Conservation (phyloP, 441 rosid species). For the Omphalea diandra region DNA sequence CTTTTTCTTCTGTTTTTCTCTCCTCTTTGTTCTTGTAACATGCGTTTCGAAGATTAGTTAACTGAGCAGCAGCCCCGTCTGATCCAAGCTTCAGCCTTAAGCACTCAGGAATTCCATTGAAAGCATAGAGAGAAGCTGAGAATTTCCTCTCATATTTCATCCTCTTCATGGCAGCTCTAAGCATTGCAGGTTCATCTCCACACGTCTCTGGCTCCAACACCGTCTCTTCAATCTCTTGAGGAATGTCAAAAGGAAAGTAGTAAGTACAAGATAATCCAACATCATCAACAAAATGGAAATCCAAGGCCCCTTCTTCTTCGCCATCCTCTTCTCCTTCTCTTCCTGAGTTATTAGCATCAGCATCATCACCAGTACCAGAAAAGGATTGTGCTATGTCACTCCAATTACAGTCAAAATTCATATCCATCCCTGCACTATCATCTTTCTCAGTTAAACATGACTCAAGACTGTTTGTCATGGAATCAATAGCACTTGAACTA, state of each 20-base stretch:
- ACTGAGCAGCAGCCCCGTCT: constrained; percentile 33
- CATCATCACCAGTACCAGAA: constrained; percentile 20
- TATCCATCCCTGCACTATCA: constrained; percentile 20
- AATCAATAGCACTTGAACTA: constrained; percentile 18
- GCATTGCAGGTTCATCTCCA: constrained; percentile 44
- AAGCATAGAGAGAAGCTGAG: constrained; percentile 68
- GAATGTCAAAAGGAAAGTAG: constrained; percentile 62
- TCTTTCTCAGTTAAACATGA: constrained; percentile 43
- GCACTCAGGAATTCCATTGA: constrained; percentile 63
- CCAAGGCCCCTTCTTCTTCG: constrained; percentile 27
- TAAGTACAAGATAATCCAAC: constrained; percentile 29
- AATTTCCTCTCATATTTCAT: constrained; percentile 60
- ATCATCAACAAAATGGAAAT: constrained; percentile 51
- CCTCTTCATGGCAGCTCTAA: constrained; percentile 51
- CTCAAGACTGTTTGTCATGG: constrained; percentile 29
- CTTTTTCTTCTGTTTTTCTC: constrained; percentile 22
- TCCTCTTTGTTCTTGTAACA: constrained; percentile 33
- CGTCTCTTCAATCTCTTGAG: constrained; percentile 45
- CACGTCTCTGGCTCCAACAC: constrained; percentile 34
- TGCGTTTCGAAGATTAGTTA: constrained; percentile 36
- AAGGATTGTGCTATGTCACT: constrained; percentile 32
- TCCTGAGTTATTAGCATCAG: neutral
- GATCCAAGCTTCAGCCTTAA: constrained; percentile 40
- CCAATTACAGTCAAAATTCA: constrained; percentile 25
- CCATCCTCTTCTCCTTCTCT: constrained; percentile 24